Conservation (phyloP, 2,329 filamentous ascomycete genomes). For the Pseudocercospora eumusae region DNA sequence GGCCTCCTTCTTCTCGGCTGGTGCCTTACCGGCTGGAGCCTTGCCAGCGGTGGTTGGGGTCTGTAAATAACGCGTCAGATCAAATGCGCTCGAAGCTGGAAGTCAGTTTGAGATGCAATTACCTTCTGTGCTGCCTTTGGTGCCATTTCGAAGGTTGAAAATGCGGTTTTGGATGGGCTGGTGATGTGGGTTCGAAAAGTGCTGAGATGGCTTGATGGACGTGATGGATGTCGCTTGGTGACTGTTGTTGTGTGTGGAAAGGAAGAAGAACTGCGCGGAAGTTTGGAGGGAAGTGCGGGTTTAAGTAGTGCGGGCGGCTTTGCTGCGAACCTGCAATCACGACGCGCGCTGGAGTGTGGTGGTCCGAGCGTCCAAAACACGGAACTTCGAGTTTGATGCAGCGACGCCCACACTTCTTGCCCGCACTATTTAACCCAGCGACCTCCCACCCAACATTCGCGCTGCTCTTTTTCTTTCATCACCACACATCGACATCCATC, state of each 20-base stretch:
- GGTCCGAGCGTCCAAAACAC: conserved; percentile 13
- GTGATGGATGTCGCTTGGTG: conserved; percentile 33
- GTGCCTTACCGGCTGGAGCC: conserved; percentile 77
- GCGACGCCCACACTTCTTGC: conserved; percentile 23
- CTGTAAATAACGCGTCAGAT: conserved; percentile 43
- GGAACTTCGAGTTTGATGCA: conserved; percentile 17
- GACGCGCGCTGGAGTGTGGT: conserved; percentile 21
- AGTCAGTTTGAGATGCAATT: conserved; percentile 12
- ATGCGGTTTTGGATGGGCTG: conserved; percentile 35
- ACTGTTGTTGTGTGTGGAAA: conserved; percentile 39
- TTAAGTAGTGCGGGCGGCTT: conserved; percentile 24
- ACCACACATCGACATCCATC: conserved; percentile 45
- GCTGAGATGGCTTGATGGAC: conserved; percentile 37
- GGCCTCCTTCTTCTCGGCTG: conserved; percentile 98
- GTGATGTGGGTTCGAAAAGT: conserved; percentile 36
- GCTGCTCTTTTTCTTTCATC: conserved; percentile 41
- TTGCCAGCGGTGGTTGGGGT: conserved; percentile 92
- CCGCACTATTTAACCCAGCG: conserved; percentile 25
- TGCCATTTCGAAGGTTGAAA: conserved; percentile 70
- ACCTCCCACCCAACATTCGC: conserved; percentile 21
- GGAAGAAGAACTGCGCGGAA: conserved; percentile 38
- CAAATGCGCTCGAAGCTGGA: conserved; percentile 18
- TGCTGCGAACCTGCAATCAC: conserved; percentile 21
- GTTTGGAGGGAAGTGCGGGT: conserved; percentile 20
- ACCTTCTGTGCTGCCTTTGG: conserved; percentile 92